Evolutionary conservation across 2,329 filamentous ascomycete species (phyloP), one percentile per base, ranked within the genome.

Genomic region (Cryphonectria parasitica): DNA sequence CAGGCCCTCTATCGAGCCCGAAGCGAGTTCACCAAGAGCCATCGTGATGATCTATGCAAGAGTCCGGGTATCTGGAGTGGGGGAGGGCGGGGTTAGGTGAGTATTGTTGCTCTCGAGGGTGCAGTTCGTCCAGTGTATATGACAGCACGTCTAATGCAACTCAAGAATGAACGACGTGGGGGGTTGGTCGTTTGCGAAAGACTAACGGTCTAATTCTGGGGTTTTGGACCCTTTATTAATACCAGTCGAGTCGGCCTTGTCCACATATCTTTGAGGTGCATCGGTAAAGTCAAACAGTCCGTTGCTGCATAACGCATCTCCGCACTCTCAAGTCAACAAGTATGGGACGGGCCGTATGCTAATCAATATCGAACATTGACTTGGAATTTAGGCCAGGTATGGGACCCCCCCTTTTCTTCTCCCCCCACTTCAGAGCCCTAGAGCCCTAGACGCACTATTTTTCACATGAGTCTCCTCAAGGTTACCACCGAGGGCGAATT

Each of bases 11-110:
- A 34, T 17, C 22, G 43, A 11, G 43, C 28, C 63, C 15, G 70
- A 70, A 8, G 64, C 49, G 43, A 65, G 22, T n/a, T 63, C 62
- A 45, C 52, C 34, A 54, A 61, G 63, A 25, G 63, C 70, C 70
- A 71, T 69, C 0, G 17, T 60, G 41, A 19, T 17, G 22, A n/a
- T 13, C 28, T 8, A 31, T 31, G 15, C 11, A 25, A 34, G 1
- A 11, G 45, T 52, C 8, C 45, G 19, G 5, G 45, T n/a, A n/a
- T n/a, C n/a, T n/a, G n/a, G n/a, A n/a, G n/a, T n/a, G 39, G 41
- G 13, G n/a, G 2, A 3, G 25, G 39, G 41, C 2, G n/a, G 2
- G 10, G 25, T 5, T 56, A 5, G 4, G 43, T 22, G n/a, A 56
- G 25, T 15, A 28, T 1, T n/a, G 8, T 31, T 56, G 52, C n/a